Percentiles rank a stretch among this genome's conserved stretches.
Conservation (phyloP, 2,329 filamentous ascomycete genomes). For the Paramyrothecium sp. region DNA sequence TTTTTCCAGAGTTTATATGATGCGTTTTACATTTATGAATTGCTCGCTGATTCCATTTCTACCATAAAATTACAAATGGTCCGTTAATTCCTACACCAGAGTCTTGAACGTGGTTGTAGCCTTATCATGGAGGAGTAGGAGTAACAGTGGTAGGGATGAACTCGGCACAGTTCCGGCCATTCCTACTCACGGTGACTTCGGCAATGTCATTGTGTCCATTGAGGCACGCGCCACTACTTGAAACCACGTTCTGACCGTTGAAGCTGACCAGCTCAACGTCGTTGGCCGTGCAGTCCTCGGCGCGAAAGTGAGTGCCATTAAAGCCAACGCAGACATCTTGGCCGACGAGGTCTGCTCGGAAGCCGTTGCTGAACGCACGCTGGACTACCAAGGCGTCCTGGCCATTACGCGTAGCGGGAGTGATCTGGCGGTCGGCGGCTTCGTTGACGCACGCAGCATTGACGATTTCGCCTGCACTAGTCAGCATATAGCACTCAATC, state of each 20-base stretch:
- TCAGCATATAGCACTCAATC: background rate
- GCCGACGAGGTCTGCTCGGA: conserved; percentile 10
- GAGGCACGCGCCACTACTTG: conserved; percentile 2
- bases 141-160: background rate
- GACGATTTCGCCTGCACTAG: conserved; percentile 9
- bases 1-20: no score
- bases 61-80: no score
- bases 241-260: conserved; percentile 9
- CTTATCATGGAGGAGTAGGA: background rate
- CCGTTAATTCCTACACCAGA: no score
- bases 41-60: no score
- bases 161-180: background rate
- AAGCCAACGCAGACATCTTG: conserved; percentile 13
- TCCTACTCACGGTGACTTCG: background rate
- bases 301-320: conserved; percentile 13
- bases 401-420: conserved; percentile 8
- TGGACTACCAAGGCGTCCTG: conserved; percentile 10
- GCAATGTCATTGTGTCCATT: background rate
- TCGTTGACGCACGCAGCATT: conserved; percentile 14
- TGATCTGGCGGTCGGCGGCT: conserved; percentile 11
- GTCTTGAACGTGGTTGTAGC: no score
- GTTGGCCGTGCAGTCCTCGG: conserved; percentile 9
- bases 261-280: conserved; percentile 11
- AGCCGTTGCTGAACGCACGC: conserved; percentile 13
- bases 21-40: no score